Base-by-base conservation (phyloP, 345 rosid genomes). In the Populus alba region DNA sequence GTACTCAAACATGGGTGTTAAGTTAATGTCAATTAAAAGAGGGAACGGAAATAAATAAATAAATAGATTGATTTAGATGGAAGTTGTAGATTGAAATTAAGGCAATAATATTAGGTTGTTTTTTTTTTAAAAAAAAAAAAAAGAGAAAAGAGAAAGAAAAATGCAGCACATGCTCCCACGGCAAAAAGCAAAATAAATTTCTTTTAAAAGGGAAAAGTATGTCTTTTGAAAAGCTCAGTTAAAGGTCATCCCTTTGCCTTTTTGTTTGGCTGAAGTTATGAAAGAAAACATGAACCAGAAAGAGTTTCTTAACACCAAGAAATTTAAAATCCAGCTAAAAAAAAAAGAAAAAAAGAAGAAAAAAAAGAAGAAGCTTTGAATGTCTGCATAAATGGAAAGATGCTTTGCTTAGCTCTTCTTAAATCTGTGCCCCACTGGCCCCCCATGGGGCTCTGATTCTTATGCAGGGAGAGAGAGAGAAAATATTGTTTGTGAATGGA, bases 311-410 rank as follows among this genome's bases (percentile, higher is more conserved):
- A 18, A 20, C 68, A 49, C 43, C 29, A 20, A 73, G 55, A 66
- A 20, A 66, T 12, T 79, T 51, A 12, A 61, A 59, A 53, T 66
- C 47, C 57, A 72, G 66, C 35, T 33, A 65, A 55, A 12, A 25
- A 41, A 33, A 76, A 73, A 73, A 16, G 3, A 3, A 15, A 71
- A 71, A 49, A 47, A 25, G 35, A 33, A 76, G 39, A 61, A 16
- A 17, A 3, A 25, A 71, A 71, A 49, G 29, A 23, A 39, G n/a
- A 63, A 57, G 78, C 53, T 82, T 71, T 77, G 80, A 81, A 77
- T 83, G 82, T 75, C 71, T 77, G 85, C 81, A 70, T 15, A 79
- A 80, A 80, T 43, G 71, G 85, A 80, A 85, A 83, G 77, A 75
- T 83, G 81, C 79, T 67, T 67, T 38, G 70, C 57, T 68, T 9